A percentile compares a stretch with the other conserved stretches of the same genome.
Conservation (phyloP, 768 basidiomycete genomes). For the Omphalotus guepiniiformis region DNA sequence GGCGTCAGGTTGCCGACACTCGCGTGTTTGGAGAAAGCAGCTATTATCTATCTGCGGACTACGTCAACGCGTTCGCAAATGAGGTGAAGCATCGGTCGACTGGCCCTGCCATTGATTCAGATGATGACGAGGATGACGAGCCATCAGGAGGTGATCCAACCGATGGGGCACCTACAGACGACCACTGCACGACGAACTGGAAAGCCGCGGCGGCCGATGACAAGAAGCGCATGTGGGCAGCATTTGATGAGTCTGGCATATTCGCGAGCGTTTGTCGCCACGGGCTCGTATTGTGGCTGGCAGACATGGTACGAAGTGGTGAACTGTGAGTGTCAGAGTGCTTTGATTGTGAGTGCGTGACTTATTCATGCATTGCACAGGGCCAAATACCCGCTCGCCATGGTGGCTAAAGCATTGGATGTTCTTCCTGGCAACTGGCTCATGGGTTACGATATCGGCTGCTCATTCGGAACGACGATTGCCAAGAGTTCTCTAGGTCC, state of each 20-base stretch:
- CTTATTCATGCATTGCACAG: constrained; percentile 14
- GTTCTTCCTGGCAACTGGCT: constrained; percentile 10
- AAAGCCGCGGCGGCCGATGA: constrained; percentile 23
- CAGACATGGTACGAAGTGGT: constrained; percentile 31
- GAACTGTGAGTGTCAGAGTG: constrained; percentile 26
- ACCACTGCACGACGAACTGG: constrained; percentile 25
- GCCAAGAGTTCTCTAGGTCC: constrained; percentile 13
- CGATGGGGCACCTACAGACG: background rate
- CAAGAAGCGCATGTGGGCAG: constrained; percentile 28
- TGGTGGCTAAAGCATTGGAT: constrained; percentile 20
- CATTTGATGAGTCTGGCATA: constrained; percentile 34
- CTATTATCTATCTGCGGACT: too few species aligned
- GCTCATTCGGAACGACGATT: constrained; percentile 18
- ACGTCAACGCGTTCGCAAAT: constrained; percentile 25
- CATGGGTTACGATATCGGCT: constrained; percentile 25
- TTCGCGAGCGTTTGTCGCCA: constrained; percentile 32
- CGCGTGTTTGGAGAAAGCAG: constrained; percentile 27
- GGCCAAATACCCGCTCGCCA: constrained; percentile 24
- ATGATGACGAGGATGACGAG: constrained; percentile 8
- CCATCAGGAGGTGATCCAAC: background rate
- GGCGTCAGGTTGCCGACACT: too few species aligned
- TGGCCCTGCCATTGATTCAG: constrained; percentile 13
- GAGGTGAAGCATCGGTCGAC: constrained; percentile 20
- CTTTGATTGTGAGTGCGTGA: background rate
- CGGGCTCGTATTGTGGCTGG: too few species aligned